phyloP scores from a whole-genome alignment of 2,329 filamentous ascomycete species.

The Rugonectria rugulosa region DNA sequence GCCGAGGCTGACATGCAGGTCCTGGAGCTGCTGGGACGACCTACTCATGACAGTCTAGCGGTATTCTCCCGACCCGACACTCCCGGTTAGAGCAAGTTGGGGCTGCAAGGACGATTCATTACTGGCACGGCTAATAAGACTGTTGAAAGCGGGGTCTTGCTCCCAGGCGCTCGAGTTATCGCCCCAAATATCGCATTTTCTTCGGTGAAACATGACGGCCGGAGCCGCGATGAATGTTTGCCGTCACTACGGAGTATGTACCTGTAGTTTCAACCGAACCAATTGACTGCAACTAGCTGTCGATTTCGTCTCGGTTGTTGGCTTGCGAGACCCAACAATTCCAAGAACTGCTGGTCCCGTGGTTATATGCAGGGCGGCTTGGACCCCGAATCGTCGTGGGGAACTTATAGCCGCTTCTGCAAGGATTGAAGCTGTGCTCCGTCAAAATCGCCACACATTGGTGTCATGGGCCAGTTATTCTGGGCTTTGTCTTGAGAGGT shows the following conservation, averaged over 20 bases:
- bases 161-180: slow-evolving; percentile 28
- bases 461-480: slow-evolving; percentile 14
- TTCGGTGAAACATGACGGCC: slow-evolving; percentile 20
- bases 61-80: slow-evolving; percentile 34
- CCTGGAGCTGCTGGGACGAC: slow-evolving; percentile 14
- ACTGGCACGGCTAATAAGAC: slow-evolving; percentile 40
- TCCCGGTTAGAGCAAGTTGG: slow-evolving; percentile 29
- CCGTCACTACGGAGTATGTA: no score
- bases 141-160: slow-evolving; percentile 31
- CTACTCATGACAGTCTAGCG: slow-evolving; percentile 18
- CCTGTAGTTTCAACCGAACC: slow-evolving; percentile 33
- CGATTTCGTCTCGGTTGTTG: slow-evolving; percentile 20
- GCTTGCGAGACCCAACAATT: slow-evolving; percentile 13
- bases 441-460: slow-evolving; percentile 8
- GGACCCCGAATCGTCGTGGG: slow-evolving; percentile 17
- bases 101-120: slow-evolving; percentile 30
- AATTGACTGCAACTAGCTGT: slow-evolving; percentile 27
- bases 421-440: slow-evolving; percentile 20
- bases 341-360: slow-evolving; percentile 19
- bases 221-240: slow-evolving; percentile 15
- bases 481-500: background rate
- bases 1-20: slow-evolving; percentile 27
- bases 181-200: slow-evolving; percentile 20
- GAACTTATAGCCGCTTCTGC: slow-evolving; percentile 23
- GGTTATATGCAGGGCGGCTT: slow-evolving; percentile 8